Conservation (phyloP, 164 flowering plant genomes). For the Echeveria elegans region DNA sequence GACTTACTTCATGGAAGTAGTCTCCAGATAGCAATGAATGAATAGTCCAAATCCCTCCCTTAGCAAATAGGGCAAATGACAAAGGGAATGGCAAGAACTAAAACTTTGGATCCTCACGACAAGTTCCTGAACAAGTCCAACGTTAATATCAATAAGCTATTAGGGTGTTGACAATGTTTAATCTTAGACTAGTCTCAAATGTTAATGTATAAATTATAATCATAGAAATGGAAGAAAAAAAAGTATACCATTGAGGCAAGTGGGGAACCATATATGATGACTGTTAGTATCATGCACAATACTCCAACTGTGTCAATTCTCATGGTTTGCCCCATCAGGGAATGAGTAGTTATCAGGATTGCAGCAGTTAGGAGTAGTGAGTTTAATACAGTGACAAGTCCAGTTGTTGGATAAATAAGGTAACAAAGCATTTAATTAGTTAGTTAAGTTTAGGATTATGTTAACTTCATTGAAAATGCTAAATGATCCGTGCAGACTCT, state of each 20-base stretch:
- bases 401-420: not conserved
- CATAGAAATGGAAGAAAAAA: not conserved
- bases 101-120: not conserved
- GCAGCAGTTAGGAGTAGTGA: not conserved
- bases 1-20: not conserved
- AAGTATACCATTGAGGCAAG: not conserved
- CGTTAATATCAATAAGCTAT: not conserved
- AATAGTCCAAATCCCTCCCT: not conserved
- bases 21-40: not conserved
- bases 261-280: not conserved
- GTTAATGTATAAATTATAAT: not conserved
- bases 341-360: constrained; percentile 2
- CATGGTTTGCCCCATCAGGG: not conserved
- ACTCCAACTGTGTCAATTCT: constrained; percentile 4
- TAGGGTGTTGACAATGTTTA: not conserved
- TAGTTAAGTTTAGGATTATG: not conserved
- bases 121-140: not conserved
- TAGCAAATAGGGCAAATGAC: not conserved
- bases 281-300: not conserved
- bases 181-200: not conserved
- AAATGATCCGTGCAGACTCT: not conserved
- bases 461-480: not conserved
- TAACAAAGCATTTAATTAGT: not conserved
- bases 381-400: not conserved
- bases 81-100: not conserved